phyloP scores from a whole-genome alignment of 257 asterid species.

The Plantago major region DNA sequence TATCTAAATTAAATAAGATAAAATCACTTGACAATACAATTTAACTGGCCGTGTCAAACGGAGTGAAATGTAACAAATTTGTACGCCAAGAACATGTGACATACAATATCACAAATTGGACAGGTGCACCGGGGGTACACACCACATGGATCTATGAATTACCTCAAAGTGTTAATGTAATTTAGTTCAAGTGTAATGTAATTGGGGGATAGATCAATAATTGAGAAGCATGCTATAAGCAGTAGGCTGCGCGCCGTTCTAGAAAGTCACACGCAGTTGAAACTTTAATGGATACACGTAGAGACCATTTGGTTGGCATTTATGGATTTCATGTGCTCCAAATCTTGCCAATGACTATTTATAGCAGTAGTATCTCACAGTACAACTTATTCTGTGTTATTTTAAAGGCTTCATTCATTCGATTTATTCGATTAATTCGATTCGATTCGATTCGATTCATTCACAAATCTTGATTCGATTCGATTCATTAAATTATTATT shows the following conservation, averaged over 20 bases:
- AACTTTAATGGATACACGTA: constrained; percentile 33
- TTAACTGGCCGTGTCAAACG: too few species aligned
- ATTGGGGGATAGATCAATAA: constrained; percentile 23
- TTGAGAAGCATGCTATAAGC: constrained; percentile 18
- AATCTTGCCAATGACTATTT: constrained; percentile 13
- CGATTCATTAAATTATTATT: too few species aligned
- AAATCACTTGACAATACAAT: too few species aligned
- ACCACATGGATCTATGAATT: neutral
- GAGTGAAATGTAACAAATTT: too few species aligned
- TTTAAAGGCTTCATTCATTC: too few species aligned
- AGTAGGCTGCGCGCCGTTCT: neutral
- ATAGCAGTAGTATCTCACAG: constrained; percentile 9
- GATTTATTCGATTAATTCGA: too few species aligned
- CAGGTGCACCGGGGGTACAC: neutral
- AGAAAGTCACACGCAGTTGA: neutral
- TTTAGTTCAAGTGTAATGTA: neutral
- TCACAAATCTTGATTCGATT: too few species aligned
- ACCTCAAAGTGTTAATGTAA: neutral
- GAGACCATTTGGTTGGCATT: constrained; percentile 18
- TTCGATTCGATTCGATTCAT: too few species aligned
- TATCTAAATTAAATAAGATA: too few species aligned
- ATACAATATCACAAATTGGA: neutral
- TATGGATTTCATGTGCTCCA: constrained; percentile 27
- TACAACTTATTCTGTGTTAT: constrained; percentile 14
- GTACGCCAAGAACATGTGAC: too few species aligned